A percentile compares a stretch with the other conserved stretches of the same genome.
Conservation (phyloP, 176 grass and related monocot genomes). For the Oryza officinalis region DNA sequence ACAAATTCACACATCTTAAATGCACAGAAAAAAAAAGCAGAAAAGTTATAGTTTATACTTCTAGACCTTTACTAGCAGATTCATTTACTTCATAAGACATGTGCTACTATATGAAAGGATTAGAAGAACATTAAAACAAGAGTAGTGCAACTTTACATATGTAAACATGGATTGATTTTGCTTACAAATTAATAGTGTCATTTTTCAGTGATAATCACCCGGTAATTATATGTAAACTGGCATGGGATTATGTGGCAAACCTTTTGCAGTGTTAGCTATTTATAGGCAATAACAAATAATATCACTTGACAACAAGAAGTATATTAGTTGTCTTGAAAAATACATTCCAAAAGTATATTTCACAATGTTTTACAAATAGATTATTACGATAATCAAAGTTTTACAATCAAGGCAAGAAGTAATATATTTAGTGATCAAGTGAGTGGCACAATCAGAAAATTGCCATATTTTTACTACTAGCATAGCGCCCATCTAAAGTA, state of each 20-base stretch:
- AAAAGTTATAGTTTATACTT: neutral
- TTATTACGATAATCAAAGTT: neutral
- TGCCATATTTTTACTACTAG: neutral
- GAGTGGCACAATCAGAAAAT: neutral
- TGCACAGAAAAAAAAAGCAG: neutral
- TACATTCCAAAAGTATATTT: neutral
- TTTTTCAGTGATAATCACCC: neutral
- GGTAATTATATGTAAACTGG: neutral
- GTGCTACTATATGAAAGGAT: neutral
- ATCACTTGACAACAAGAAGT: neutral
- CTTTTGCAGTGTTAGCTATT: neutral
- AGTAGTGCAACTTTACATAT: neutral
- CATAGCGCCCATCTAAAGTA: neutral
- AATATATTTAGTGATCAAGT: neutral
- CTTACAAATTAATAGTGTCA: neutral
- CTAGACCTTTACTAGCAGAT: conserved; percentile 16
- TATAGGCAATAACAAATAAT: neutral
- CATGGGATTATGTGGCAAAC: neutral
- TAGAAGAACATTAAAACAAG: neutral
- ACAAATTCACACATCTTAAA: neutral
- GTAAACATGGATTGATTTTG: conserved; percentile 9
- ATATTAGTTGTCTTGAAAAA: neutral
- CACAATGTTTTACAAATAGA: neutral
- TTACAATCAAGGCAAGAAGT: neutral
- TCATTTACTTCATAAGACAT: neutral